Evolutionary conservation across 2,329 filamentous ascomycete genomes (phyloP).

Genomic region (Xylariaceae sp.): DNA sequence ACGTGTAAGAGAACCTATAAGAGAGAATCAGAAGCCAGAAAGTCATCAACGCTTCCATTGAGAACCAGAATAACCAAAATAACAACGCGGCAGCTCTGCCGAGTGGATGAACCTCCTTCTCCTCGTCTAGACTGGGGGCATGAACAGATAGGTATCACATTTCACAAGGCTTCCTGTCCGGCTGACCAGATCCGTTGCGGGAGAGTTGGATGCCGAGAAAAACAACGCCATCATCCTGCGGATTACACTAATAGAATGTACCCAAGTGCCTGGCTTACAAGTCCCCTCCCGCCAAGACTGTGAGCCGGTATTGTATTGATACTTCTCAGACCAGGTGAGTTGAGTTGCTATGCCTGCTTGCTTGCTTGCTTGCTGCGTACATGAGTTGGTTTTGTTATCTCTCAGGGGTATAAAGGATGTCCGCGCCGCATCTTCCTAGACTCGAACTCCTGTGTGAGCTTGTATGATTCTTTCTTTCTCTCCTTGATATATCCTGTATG

Average conservation of each 20-base stretch:
- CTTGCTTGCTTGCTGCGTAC: too few relatives aligned
- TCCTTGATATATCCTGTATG: neutral
- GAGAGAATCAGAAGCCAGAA: neutral
- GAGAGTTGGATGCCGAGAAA: constrained; percentile 33
- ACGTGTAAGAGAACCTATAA: neutral
- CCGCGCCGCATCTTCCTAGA: constrained; percentile 3
- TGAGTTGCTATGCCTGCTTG: too few relatives aligned
- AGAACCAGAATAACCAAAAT: too few relatives aligned
- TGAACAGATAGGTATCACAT: constrained; percentile 16
- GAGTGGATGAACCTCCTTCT: too few relatives aligned
- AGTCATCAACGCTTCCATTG: too few relatives aligned
- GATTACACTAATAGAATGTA: constrained; percentile 16
- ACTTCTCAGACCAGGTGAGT: neutral
- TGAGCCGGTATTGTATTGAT: neutral
- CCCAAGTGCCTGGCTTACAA: neutral
- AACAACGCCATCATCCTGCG: constrained; percentile 5
- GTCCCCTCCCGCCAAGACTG: neutral
- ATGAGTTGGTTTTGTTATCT: neutral
- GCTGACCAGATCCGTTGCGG: constrained; percentile 49
- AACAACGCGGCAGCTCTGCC: too few relatives aligned
- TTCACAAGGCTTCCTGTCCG: constrained; percentile 36
- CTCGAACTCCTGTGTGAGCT: neutral
- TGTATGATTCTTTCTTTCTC: neutral
- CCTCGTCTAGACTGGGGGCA: neutral
- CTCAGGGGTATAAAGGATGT: constrained; percentile 14